phyloP scores from a whole-genome alignment of 768 basidiomycete species.

The Pilatotrama ljubarskyi region DNA sequence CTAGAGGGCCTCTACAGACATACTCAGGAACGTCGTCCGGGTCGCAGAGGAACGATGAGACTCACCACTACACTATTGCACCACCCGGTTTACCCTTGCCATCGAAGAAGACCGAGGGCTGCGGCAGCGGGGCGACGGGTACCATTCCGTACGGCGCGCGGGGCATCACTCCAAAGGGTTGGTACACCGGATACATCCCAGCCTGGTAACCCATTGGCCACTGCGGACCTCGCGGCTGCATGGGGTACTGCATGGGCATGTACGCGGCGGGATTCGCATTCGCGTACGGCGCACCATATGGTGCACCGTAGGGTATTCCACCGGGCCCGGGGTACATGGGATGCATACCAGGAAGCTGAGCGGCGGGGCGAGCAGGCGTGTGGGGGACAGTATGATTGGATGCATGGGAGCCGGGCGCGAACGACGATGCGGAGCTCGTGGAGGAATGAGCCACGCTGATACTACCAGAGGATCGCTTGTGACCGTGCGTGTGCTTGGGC shows the following conservation, averaged over 20 bases:
- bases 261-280: slow-evolving; percentile 7
- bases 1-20: too few relatives aligned
- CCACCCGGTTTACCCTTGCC: slow-evolving; percentile 13
- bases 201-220: slow-evolving; percentile 22
- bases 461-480: slow-evolving; percentile 26
- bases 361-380: neutral
- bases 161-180: slow-evolving; percentile 14
- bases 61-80: slow-evolving; percentile 10
- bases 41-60: neutral
- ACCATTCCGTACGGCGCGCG: slow-evolving; percentile 15
- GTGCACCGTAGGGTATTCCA: neutral
- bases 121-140: slow-evolving; percentile 12
- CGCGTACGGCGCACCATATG: slow-evolving; percentile 9
- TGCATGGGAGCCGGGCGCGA: slow-evolving; percentile 8
- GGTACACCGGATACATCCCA: slow-evolving; percentile 14
- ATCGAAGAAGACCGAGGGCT: slow-evolving; percentile 9
- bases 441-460: slow-evolving; percentile 1
- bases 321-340: neutral
- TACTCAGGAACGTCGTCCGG: too few relatives aligned
- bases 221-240: slow-evolving; percentile 11
- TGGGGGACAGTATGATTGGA: neutral
- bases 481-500: slow-evolving; percentile 14
- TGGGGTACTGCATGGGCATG: slow-evolving; percentile 18
- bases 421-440: neutral
- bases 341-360: neutral